A percentile compares a stretch with the other conserved stretches of the same genome.
phyloP scores from a whole-genome alignment of 169 alveolate genomes.

The Eimeria brunetti region DNA sequence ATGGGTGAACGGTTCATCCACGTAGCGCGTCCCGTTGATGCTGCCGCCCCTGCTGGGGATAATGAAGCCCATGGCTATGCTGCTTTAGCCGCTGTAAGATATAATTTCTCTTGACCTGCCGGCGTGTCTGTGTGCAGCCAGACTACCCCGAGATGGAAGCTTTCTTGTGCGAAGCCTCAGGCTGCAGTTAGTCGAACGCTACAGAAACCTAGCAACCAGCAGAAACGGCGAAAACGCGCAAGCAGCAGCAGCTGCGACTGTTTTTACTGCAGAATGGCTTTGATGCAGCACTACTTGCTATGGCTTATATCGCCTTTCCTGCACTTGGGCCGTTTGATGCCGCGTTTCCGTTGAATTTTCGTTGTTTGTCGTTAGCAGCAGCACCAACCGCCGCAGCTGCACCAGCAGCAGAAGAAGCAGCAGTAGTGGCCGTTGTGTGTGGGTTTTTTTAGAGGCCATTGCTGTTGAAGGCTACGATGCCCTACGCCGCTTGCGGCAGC shows the following conservation, averaged over 20 bases:
- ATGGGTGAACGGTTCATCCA: not conserved
- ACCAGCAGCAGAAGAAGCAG: not conserved
- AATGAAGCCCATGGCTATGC: not conserved
- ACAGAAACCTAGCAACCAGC: not conserved
- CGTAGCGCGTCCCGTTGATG: not conserved
- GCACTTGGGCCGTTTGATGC: not conserved
- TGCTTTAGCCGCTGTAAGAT: not conserved
- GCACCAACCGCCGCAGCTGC: not conserved
- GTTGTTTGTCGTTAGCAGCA: not conserved
- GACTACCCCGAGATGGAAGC: conserved; percentile 36
- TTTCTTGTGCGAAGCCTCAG: conserved; percentile 51
- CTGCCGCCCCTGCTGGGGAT: not conserved
- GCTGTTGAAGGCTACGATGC: conserved; percentile 64
- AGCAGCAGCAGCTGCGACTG: not conserved
- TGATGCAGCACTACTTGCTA: not conserved
- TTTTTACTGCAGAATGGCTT: not conserved
- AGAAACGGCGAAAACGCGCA: not conserved
- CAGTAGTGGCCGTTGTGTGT: not conserved
- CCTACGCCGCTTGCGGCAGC: conserved; percentile 59
- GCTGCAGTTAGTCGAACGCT: conserved; percentile 42
- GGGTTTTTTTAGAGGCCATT: conserved; percentile 24
- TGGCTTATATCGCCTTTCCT: not conserved
- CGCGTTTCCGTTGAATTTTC: not conserved
- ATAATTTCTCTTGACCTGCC: not conserved
- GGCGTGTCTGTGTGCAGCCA: conserved; percentile 13